Evolutionary conservation across 208 protist species (phyloP), one percentile per base, ranked within the genome.

Genomic region (Trypanosomatidae sp.): DNA sequence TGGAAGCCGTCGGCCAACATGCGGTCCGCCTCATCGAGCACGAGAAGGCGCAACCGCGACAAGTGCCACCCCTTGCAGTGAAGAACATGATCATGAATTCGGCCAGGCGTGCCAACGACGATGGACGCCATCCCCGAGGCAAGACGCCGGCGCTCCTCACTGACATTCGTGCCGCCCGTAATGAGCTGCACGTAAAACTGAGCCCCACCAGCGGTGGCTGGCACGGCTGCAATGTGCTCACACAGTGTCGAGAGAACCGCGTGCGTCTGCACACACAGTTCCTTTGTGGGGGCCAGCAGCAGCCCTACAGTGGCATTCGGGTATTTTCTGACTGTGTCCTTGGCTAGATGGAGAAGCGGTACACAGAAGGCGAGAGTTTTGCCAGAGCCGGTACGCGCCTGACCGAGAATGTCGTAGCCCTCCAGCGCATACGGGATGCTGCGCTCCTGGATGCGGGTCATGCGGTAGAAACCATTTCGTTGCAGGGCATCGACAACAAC

Each of bases 1-100:
- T 99, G 97, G 76, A 99, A 99, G 69, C 98, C 99, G 84, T 99
- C 99, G 73, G 99, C 99, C 9, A 99, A 91, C 98, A 99, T 99
- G 64, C 98, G 90, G 82, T 99, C 99, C 1, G 99, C 99, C 83
- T 99, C 99, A 80, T 99, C 99, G n/a, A 99, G 88, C 53, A 99
- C 95, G 8, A 99, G 86, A 71, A 93, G 98, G 25, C 92, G 98
- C 79, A 99, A 93, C 66, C 95, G 93, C 59, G 95, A 93, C 22
- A 99, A 84, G 60, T 97, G 82, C 83, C 87, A 84, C 0, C 79
- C 82, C 19, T 77, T 80, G 69, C 86, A 93, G 72, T 98, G 86
- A 47, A 77, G 70, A n/a, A 91, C 85, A 77, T 98, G 94, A 71
- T 98, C 94, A 64, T 93, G 91, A 22, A 98, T 69, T 62, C 94